Conservation (phyloP, 2,329 filamentous ascomycete genomes). For the Trichothecium roseum region DNA sequence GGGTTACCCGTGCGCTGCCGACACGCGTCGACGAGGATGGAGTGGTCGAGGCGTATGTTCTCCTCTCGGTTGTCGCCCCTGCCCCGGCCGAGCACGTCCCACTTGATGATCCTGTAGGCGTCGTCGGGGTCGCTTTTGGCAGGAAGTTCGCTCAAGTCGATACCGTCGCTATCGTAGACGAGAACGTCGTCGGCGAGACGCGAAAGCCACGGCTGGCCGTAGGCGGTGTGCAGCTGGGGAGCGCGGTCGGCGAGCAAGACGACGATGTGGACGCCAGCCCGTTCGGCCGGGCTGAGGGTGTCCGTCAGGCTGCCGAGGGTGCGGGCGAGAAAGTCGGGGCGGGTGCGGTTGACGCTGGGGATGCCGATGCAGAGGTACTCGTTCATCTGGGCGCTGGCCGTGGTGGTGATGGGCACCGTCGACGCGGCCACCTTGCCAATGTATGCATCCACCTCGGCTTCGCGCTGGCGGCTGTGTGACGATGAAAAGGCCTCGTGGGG, state of each 20-base stretch:
- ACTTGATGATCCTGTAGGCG: conserved; percentile 10
- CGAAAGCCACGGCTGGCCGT: conserved; percentile 18
- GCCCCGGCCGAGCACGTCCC: conserved; percentile 12
- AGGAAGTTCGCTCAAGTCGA: conserved; percentile 5
- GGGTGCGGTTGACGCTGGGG: conserved; percentile 21
- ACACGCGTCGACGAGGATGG: conserved; percentile 21
- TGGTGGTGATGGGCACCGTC: conserved; percentile 1
- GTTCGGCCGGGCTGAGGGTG: conserved; percentile 17
- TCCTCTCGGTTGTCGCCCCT: conserved; percentile 18
- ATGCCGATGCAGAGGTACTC: conserved; percentile 20
- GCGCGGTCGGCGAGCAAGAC: conserved; percentile 22
- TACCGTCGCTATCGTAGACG: conserved; percentile 13
- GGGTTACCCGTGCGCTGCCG: conserved; percentile 12
- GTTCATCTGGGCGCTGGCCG: conserved; percentile 1
- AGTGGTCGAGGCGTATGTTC: conserved; percentile 23
- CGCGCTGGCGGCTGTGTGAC: conserved; percentile 14
- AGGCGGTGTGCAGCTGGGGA: conserved; percentile 19
- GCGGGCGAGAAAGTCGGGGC: conserved; percentile 16
- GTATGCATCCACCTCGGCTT: conserved; percentile 15
- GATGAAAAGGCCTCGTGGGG: conserved; percentile 14
- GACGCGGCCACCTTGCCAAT: conserved; percentile 5
- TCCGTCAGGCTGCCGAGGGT: conserved; percentile 21
- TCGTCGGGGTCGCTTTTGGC: background rate
- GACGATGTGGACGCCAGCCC: conserved; percentile 18
- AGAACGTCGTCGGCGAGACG: conserved; percentile 21